Conservation (phyloP, 2,329 filamentous ascomycete genomes). For the Dactylellina leptospora region DNA sequence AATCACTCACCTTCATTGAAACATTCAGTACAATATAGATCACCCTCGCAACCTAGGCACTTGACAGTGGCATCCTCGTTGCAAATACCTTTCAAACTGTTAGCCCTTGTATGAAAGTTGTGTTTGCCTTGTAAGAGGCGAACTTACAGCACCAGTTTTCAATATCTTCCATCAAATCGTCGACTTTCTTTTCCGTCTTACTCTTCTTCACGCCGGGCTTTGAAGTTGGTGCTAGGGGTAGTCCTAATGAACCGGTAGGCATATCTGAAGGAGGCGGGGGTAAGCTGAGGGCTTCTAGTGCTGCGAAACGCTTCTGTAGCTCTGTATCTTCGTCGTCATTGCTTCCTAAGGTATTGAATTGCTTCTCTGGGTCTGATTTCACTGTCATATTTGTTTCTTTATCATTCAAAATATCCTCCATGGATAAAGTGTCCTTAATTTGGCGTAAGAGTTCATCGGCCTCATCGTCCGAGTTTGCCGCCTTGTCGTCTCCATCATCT, state of each 20-base stretch:
- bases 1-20: conserved; percentile 42
- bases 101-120: too few relatives aligned
- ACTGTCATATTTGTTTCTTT: conserved; percentile 5
- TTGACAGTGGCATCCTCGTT: conserved; percentile 47
- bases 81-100: conserved; percentile 34
- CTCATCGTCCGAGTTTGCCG: conserved; percentile 44
- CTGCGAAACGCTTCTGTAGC: conserved; percentile 39
- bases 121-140: not conserved
- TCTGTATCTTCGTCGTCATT: conserved; percentile 35
- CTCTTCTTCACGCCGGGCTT: conserved; percentile 39
- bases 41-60: conserved; percentile 45
- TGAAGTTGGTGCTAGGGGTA: conserved; percentile 33
- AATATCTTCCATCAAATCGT: conserved; percentile 48
- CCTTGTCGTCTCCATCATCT: conserved; percentile 16
- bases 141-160: conserved; percentile 51
- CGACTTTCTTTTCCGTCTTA: conserved; percentile 31
- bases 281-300: conserved; percentile 22
- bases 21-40: conserved; percentile 44
- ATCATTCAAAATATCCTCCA: conserved; percentile 17
- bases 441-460: conserved; percentile 42
- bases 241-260: conserved; percentile 25
- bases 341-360: not conserved
- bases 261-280: conserved; percentile 19
- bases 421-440: conserved; percentile 31
- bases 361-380: not conserved